A percentile compares a stretch with the other conserved stretches of the same genome.
Conservation (phyloP, 140 eudicot species). For the Senecio squalidus region DNA sequence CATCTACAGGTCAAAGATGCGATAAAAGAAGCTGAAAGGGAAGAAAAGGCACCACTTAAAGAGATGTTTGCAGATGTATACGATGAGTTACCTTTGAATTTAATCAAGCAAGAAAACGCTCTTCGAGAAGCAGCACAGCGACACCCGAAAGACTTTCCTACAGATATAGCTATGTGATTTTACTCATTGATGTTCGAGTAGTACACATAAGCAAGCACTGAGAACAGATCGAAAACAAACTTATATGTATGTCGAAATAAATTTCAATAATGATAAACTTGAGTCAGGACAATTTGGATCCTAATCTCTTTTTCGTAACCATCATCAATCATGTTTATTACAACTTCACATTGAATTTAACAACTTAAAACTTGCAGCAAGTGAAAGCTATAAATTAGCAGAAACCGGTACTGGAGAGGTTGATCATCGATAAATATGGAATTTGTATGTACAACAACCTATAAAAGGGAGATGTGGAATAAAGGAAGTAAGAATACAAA, state of each 20-base stretch:
- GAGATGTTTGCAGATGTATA: slow-evolving; percentile 75
- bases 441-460: slow-evolving; percentile 45
- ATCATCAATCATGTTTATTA: background rate
- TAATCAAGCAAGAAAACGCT: slow-evolving; percentile 53
- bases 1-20: slow-evolving; percentile 50
- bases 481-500: slow-evolving; percentile 7
- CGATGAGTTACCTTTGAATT: slow-evolving; percentile 45
- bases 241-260: too few relatives aligned
- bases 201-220: too few relatives aligned
- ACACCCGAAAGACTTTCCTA: slow-evolving; percentile 63
- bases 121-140: slow-evolving; percentile 41
- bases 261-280: too few relatives aligned
- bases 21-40: slow-evolving; percentile 58
- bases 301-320: background rate
- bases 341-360: background rate
- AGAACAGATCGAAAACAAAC: background rate
- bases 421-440: slow-evolving; percentile 15
- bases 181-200: too few relatives aligned
- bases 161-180: slow-evolving; percentile 30
- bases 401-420: slow-evolving; percentile 23
- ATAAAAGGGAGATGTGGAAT: slow-evolving; percentile 8
- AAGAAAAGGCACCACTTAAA: slow-evolving; percentile 39
- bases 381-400: slow-evolving; percentile 24
- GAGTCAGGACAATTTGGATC: too few relatives aligned
- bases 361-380: background rate